phyloP scores from a whole-genome alignment of 2,329 filamentous ascomycete genomes.

The Colletotrichum agaves region DNA sequence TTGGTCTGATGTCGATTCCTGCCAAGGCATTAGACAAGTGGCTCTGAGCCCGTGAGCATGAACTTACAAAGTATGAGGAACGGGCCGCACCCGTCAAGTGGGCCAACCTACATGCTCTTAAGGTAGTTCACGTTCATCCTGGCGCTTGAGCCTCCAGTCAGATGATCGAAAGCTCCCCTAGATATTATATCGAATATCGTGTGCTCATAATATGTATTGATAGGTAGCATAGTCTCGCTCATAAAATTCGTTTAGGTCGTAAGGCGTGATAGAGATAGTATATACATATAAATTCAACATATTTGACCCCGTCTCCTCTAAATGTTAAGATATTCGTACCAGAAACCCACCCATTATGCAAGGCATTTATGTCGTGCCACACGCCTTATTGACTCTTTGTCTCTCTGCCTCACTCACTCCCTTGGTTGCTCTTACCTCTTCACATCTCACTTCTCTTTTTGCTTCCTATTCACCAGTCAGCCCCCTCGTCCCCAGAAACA shows the following conservation, averaged over 20 bases:
- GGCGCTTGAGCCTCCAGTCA: not conserved
- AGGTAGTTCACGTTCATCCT: slow-evolving; percentile 20
- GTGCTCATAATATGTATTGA: not conserved
- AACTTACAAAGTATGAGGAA: slow-evolving; percentile 12
- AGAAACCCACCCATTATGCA: not conserved
- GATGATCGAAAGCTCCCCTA: not conserved
- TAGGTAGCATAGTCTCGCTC: not conserved
- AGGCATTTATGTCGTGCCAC: too few relatives aligned
- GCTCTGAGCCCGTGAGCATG: slow-evolving; percentile 1
- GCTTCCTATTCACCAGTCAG: not conserved
- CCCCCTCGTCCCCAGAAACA: not conserved
- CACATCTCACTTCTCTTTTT: not conserved
- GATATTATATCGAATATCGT: not conserved
- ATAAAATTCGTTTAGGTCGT: slow-evolving; percentile 36
- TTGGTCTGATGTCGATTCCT: not conserved
- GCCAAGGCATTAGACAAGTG: not conserved
- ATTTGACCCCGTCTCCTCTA: slow-evolving; percentile 4
- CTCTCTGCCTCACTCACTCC: not conserved
- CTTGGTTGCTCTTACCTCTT: not conserved
- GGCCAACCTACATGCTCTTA: slow-evolving; percentile 16
- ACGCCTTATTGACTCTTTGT: not conserved
- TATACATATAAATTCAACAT: slow-evolving; percentile 30
- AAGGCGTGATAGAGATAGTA: slow-evolving; percentile 35
- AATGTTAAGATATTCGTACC: slow-evolving; percentile 17
- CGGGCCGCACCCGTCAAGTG: slow-evolving; percentile 18